A percentile compares a stretch with the other conserved stretches of the same genome.
Conservation (phyloP, 1,284 basidiomycete species). For the Rhodotorula sp. region DNA sequence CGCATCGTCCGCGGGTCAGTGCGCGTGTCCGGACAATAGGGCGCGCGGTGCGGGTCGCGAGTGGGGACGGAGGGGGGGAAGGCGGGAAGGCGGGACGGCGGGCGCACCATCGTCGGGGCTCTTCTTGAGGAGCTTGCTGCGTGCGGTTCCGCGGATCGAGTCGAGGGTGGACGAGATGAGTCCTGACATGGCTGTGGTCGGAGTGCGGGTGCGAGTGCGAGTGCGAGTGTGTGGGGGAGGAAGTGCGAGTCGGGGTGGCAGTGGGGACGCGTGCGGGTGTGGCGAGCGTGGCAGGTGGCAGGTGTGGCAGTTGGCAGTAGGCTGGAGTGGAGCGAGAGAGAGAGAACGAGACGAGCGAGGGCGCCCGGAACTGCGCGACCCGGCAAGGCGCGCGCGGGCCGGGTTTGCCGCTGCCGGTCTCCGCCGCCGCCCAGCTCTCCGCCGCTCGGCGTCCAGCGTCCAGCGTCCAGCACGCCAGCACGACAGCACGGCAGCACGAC, state of each 20-base stretch:
- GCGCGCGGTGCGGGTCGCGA: neutral
- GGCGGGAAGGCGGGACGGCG: too few relatives aligned
- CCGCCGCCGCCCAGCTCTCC: too few relatives aligned
- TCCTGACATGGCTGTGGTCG: conserved; percentile 11
- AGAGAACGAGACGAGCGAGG: neutral
- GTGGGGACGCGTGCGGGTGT: neutral
- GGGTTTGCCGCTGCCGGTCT: neutral
- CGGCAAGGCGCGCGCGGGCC: neutral
- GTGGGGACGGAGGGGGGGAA: neutral
- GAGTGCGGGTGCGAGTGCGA: neutral
- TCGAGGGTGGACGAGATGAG: conserved; percentile 29
- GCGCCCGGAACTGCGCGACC: too few relatives aligned
- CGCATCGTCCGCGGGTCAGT: too few relatives aligned
- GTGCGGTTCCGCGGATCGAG: conserved; percentile 30
- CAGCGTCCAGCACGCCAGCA: too few relatives aligned
- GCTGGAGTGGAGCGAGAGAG: too few relatives aligned
- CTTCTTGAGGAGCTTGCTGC: conserved; percentile 35
- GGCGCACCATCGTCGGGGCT: conserved; percentile 39
- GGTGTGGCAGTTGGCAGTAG: neutral
- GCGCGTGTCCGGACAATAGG: neutral
- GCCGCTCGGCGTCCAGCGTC: too few relatives aligned
- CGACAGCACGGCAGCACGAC: too few relatives aligned
- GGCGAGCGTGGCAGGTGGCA: neutral
- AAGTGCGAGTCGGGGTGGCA: neutral
- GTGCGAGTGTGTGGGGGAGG: neutral